Percentiles rank a stretch among this genome's conserved stretches.
These are phyloP conservation scores for Penicillium hordei DNA, from an alignment of 2,329 filamentous ascomycete genomes.

Conservation along the genomic window DNA sequence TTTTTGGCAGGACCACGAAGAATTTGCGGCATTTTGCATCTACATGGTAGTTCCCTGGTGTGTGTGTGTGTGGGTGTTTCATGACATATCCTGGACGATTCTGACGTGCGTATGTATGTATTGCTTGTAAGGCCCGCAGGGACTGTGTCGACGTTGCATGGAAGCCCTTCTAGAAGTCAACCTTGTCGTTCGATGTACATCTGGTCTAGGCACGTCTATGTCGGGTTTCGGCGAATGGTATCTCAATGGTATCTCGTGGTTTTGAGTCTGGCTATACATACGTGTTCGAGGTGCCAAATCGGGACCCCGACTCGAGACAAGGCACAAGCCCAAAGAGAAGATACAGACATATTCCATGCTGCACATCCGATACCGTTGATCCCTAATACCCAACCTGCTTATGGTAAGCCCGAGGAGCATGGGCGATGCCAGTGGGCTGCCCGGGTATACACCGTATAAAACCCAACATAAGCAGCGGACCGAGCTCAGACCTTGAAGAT, in stretches of 20 bases:
- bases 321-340: background rate
- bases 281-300: background rate
- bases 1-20: background rate
- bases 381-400: background rate
- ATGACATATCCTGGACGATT: conserved; percentile 4
- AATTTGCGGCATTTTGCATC: background rate
- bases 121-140: background rate
- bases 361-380: background rate
- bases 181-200: background rate
- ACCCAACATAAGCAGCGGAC: conserved; percentile 1
- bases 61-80: background rate
- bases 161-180: background rate
- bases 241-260: background rate
- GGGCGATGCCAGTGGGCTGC: background rate
- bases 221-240: background rate
- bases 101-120: background rate
- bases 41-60: background rate
- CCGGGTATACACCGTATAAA: background rate
- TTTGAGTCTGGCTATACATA: too few species aligned
- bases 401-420: background rate
- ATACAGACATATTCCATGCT: too few species aligned
- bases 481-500: conserved; percentile 1
- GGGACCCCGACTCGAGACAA: background rate
- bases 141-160: background rate
- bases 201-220: background rate